Conservation (phyloP, 345 rosid genomes). For the Melaleuca quinquenervia region DNA sequence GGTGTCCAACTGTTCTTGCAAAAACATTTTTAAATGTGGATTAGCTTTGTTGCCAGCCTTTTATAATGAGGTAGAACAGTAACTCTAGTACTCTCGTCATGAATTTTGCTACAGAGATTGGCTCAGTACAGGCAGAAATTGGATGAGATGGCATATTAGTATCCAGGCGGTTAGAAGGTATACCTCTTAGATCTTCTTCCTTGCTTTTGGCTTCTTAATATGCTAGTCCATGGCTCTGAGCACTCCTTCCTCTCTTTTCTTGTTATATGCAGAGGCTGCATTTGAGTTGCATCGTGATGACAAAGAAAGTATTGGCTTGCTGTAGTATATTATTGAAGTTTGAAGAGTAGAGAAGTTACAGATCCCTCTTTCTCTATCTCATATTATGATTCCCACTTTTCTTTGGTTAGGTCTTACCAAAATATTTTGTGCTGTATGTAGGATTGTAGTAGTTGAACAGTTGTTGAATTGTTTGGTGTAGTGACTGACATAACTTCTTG, state of each 20-base stretch:
- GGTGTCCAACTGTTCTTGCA: background rate
- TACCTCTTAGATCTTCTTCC: background rate
- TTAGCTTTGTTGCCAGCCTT: background rate
- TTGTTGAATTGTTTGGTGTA: background rate
- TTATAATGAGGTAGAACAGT: background rate
- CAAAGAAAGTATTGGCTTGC: background rate
- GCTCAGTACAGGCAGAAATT: conserved; percentile 85
- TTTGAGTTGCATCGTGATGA: background rate
- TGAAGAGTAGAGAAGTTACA: background rate
- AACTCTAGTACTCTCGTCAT: background rate
- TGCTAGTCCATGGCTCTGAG: background rate
- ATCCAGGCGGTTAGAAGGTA: background rate
- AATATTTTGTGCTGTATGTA: background rate
- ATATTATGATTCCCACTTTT: background rate
- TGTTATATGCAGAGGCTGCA: background rate
- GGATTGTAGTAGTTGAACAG: background rate
- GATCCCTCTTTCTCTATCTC: background rate
- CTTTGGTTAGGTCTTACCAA: background rate
- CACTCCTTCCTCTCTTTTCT: background rate
- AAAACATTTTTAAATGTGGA: background rate
- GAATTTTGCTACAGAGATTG: conserved; percentile 33
- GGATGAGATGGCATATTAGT: conserved; percentile 53
- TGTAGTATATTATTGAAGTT: background rate
- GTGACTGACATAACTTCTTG: background rate
- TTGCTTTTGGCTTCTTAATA: background rate